Base-by-base conservation (phyloP, 257 asterid species). In the Gentiana straminea region DNA sequence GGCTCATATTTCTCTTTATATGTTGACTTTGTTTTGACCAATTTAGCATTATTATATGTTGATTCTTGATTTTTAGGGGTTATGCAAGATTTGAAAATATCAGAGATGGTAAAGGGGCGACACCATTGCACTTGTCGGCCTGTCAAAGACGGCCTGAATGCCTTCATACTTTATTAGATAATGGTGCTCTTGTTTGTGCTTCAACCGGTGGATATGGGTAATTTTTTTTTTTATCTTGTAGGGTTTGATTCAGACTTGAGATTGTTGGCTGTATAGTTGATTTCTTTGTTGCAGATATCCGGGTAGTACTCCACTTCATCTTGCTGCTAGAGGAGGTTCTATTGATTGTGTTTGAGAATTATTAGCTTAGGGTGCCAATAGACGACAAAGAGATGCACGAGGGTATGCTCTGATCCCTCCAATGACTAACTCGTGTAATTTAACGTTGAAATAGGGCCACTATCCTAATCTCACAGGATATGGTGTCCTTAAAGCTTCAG, bases 71-170 rank as follows among this genome's bases (percentile, higher is more conserved):
- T 55, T 58, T 56, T 70, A 84, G 96, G 96, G 96, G 96, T 58
- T 84, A 77, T 68, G 75, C 86, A 2, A 78, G 96, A 67, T 88
- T 84, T 54, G 81, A 84, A 51, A 84, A 84, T 63, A 76, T 85
- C 58, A 75, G 86, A 68, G 96, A 88, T 61, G 88, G 81, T 33
- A 68, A 80, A 67, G 95, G 95, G 8, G 87, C 94, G 35, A 79
- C 96, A 52, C 93, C 96, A 33, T 66, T 88, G 81, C 96, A 88
- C 57, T 79, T 88, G 66, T 94, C 96, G n/a, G 86, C 96, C 2
- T 79, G 82, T 37, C 90, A 88, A 43, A 75, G 77, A n/a, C 69
- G 75, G 2, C 38, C 84, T 4, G 86, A 79, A 49, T 88, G 95
- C 36, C 84, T 84, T 54, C 96, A 66, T 35, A 35, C 74, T 66